Percentiles rank a stretch among this genome's conserved stretches.
Conservation (phyloP, 768 basidiomycete genomes). For the Rhizopogon vesiculosus region DNA sequence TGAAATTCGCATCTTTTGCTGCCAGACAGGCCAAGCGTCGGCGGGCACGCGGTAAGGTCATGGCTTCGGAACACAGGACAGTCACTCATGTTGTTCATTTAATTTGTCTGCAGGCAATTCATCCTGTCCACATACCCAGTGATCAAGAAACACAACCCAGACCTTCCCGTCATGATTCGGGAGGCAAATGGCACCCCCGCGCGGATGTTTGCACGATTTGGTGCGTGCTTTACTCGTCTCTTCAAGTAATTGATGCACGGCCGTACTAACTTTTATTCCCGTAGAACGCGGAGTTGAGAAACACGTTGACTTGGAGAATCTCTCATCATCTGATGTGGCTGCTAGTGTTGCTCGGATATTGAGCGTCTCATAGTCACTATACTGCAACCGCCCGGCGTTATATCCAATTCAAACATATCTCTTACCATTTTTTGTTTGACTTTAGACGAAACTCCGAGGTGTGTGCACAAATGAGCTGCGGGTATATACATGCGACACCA, state of each 20-base stretch:
- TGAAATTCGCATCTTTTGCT: conserved; percentile 78
- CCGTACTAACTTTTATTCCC: conserved; percentile 13
- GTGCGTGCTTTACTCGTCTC: conserved; percentile 41
- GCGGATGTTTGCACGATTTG: conserved; percentile 80
- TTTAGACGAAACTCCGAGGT: background rate
- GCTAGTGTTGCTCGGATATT: conserved; percentile 65
- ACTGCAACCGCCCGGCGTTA: background rate
- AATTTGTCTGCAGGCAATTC: conserved; percentile 57
- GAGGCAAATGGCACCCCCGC: conserved; percentile 79
- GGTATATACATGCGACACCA: background rate
- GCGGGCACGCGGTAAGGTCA: conserved; percentile 67
- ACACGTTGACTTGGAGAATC: conserved; percentile 75
- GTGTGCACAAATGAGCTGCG: background rate
- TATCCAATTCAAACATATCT: background rate
- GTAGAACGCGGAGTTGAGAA: conserved; percentile 77
- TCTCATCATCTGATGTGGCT: conserved; percentile 68
- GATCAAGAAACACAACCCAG: conserved; percentile 80
- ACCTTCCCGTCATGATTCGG: conserved; percentile 79
- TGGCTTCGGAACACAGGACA: background rate
- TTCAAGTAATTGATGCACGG: conserved; percentile 3
- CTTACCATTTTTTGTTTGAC: background rate
- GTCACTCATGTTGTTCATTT: background rate
- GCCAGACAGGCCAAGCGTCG: conserved; percentile 71
- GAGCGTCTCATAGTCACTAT: conserved; percentile 17
- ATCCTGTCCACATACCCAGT: conserved; percentile 67